Evolutionary conservation across 768 basidiomycete genomes (phyloP).

Genomic region (Hydnomerulius pinastri): DNA sequence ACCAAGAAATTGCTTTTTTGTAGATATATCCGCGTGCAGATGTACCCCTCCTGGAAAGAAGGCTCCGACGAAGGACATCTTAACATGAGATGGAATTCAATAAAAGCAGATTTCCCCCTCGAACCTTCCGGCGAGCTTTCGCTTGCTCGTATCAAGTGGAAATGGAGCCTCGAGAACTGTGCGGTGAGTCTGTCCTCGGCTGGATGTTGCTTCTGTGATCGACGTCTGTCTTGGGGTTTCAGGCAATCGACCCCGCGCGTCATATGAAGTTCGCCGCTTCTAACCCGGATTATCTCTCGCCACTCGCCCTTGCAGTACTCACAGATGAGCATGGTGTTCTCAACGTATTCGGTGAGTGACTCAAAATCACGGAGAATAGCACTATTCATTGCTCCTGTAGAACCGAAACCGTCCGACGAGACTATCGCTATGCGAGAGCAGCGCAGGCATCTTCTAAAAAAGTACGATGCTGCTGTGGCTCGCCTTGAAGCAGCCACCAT

Average conservation of each 20-base stretch:
- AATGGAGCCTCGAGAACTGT: constrained; percentile 28
- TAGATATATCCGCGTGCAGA: constrained; percentile 34
- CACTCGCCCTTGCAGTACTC: constrained; percentile 27
- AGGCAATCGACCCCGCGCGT: constrained; percentile 26
- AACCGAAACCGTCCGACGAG: constrained; percentile 28
- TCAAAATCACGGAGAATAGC: neutral
- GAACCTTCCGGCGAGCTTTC: constrained; percentile 22
- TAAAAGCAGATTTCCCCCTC: constrained; percentile 28
- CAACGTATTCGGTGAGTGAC: constrained; percentile 27
- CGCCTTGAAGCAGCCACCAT: constrained; percentile 26
- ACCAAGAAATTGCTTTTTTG: too few relatives aligned
- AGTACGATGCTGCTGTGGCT: constrained; percentile 15
- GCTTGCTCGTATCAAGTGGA: constrained; percentile 17
- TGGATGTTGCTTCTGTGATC: neutral
- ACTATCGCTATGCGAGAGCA: constrained; percentile 23
- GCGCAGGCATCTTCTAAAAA: constrained; percentile 25
- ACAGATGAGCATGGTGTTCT: constrained; percentile 26
- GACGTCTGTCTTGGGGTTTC: neutral
- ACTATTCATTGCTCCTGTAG: constrained; percentile 7
- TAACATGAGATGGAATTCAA: constrained; percentile 25
- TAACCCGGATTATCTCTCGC: constrained; percentile 27
- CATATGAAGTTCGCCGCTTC: constrained; percentile 18
- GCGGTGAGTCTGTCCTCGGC: constrained; percentile 11
- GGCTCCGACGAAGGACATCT: constrained; percentile 33
- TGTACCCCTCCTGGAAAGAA: constrained; percentile 30